Percentiles rank a stretch among this genome's conserved stretches.
These are phyloP conservation scores for Suillus spraguei DNA, from an alignment of 768 basidiomycete genomes.

Conservation along the genomic window DNA sequence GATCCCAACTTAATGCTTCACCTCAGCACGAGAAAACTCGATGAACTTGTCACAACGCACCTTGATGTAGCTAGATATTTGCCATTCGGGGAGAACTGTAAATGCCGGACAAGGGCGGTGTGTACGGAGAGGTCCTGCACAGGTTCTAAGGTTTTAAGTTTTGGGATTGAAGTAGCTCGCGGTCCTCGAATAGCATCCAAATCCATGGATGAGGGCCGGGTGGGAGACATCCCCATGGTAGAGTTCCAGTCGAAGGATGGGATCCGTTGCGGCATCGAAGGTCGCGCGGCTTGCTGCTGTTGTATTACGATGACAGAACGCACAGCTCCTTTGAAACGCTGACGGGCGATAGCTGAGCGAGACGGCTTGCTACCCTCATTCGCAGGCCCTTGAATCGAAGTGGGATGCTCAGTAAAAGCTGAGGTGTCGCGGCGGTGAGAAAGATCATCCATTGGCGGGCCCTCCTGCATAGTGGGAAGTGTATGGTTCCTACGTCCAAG, in stretches of 20 bases:
- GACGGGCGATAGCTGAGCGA: constrained; percentile 28
- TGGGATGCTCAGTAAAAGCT: constrained; percentile 25
- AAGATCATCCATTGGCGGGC: neutral
- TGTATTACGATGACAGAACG: constrained; percentile 50
- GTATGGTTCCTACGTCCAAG: neutral
- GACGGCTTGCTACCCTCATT: constrained; percentile 24
- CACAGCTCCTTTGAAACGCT: constrained; percentile 45
- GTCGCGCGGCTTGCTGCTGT: constrained; percentile 33
- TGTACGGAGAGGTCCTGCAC: constrained; percentile 50
- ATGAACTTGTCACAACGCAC: constrained; percentile 23
- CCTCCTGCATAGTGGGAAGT: constrained; percentile 1
- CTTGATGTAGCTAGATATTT: constrained; percentile 55
- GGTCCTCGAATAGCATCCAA: constrained; percentile 38
- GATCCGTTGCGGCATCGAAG: constrained; percentile 5
- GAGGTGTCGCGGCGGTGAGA: constrained; percentile 17
- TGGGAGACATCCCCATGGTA: neutral
- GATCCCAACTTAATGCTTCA: constrained; percentile 43
- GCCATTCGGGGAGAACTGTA: constrained; percentile 60
- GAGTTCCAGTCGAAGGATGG: neutral
- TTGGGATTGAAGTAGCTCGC: constrained; percentile 42
- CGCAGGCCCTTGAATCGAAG: constrained; percentile 30
- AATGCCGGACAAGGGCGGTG: constrained; percentile 51
- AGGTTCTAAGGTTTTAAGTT: constrained; percentile 40
- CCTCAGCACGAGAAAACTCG: neutral
- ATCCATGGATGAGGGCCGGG: constrained; percentile 29